Base-by-base conservation (phyloP, 805 yeast genomes). In the Yarrowia divulgata region DNA sequence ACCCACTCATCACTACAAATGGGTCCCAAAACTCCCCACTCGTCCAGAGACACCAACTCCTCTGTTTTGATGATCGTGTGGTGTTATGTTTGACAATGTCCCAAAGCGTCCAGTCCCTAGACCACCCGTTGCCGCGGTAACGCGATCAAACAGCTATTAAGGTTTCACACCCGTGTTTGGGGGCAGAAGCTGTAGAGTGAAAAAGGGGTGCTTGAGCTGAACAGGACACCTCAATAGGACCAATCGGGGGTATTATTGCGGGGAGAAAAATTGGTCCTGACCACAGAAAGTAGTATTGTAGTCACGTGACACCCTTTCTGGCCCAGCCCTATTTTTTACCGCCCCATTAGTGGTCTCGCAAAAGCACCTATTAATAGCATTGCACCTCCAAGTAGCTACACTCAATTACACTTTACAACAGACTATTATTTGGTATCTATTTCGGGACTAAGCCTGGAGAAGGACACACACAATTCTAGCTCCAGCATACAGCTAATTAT, bases 381-480 rank as follows among this genome's bases (percentile, higher is more conserved):
- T 23, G 29, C 29, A 23, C 29, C 29, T n/a, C n/a, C n/a, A n/a
- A n/a, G n/a, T 23, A 23, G 29, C 29, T 23, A 43, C 46, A n/a
- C 46, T n/a, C 39, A 37, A 54, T 16, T 54, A 54, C 43, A 54
- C 43, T 54, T 54, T 7, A 13, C 19, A 12, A 19, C 32, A n/a
- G 34, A 37, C 46, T 55, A 55, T 55, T 55, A 39, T 55, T 39
- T 39, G 43, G 46, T 39, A 55, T 46, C 62, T 55, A 55, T 55
- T 55, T 55, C 46, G 62, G 62, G 62, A 55, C 46, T 16, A 37
- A 35, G 46, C 46, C 32, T 55, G 46, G 62, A 39, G 46, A 39
- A 49, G 54, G 39, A 13, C 34, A 32, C 54, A 29, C 19, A 10
- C 39, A 32, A 49, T 49, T 32, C 52, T 49, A 49, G 32, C 32